phyloP scores from a whole-genome alignment of 805 yeast genomes.

The Candida tallmaniae region DNA sequence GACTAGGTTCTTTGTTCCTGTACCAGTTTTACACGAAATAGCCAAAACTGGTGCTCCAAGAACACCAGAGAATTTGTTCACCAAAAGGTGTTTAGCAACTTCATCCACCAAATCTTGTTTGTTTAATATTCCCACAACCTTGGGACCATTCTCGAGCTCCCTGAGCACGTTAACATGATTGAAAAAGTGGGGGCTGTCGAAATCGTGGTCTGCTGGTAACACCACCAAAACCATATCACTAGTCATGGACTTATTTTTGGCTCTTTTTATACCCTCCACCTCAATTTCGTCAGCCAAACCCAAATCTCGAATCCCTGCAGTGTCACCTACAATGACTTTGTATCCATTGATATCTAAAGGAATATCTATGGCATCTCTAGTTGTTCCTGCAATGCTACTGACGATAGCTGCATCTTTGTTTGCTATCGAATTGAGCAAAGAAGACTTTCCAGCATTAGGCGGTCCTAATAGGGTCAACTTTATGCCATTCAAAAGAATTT shows the following conservation, averaged over 20 bases:
- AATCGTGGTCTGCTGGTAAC: constrained; percentile 41
- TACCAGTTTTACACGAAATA: constrained; percentile 58
- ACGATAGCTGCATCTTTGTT: constrained; percentile 85
- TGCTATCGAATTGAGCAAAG: constrained; percentile 72
- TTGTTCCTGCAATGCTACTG: constrained; percentile 88
- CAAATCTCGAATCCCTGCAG: constrained; percentile 78
- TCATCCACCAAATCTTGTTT: constrained; percentile 48
- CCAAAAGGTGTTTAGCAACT: background rate
- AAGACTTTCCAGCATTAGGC: constrained; percentile 95
- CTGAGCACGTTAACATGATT: constrained; percentile 32
- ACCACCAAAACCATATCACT: constrained; percentile 73
- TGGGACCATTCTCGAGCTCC: constrained; percentile 13
- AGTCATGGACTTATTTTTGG: constrained; percentile 51
- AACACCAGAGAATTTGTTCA: constrained; percentile 9
- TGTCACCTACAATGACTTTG: constrained; percentile 81
- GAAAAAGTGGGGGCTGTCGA: constrained; percentile 22
- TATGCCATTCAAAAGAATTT: constrained; percentile 68
- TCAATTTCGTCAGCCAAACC: constrained; percentile 56
- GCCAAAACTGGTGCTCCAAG: constrained; percentile 15
- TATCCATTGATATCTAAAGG: constrained; percentile 79
- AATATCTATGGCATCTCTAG: constrained; percentile 82
- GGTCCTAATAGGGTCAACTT: constrained; percentile 76
- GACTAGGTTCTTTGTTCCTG: constrained; percentile 52
- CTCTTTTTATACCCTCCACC: constrained; percentile 75
- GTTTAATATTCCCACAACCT: constrained; percentile 49